A percentile compares a stretch with the other conserved stretches of the same genome.
Conservation (phyloP, 1,139 yeast species). For the Saccharomyces hybrid region DNA sequence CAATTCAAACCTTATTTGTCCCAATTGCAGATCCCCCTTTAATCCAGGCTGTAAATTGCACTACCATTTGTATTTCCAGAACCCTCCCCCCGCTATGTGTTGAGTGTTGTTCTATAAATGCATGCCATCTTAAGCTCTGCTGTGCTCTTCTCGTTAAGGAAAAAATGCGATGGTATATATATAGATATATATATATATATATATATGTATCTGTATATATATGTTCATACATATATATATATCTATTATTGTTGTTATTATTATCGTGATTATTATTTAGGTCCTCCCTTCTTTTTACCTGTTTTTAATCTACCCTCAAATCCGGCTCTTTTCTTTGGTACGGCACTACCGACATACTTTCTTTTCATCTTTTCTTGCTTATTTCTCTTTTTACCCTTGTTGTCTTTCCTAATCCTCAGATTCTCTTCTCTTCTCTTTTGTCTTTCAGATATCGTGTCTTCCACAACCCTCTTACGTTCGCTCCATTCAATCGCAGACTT, state of each 20-base stretch:
- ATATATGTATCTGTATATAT: background rate
- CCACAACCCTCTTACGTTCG: constrained; percentile 74
- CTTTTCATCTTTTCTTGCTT: constrained; percentile 58
- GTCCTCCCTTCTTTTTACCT: constrained; percentile 16
- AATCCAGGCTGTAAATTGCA: constrained; percentile 30
- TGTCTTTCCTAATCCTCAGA: constrained; percentile 69
- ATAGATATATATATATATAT: background rate
- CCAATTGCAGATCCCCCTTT: constrained; percentile 18
- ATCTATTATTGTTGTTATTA: background rate
- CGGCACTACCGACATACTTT: constrained; percentile 47
- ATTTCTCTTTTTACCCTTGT: constrained; percentile 65
- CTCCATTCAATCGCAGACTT: constrained; percentile 81
- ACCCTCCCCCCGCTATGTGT: background rate
- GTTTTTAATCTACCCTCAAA: constrained; percentile 38
- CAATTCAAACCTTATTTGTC: constrained; percentile 13
- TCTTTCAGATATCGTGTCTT: constrained; percentile 64
- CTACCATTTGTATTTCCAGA: constrained; percentile 25
- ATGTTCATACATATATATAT: background rate
- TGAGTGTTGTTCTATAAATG: background rate
- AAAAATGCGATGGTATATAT: background rate
- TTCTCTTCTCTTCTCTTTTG: constrained; percentile 86
- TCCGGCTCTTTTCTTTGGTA: constrained; percentile 39
- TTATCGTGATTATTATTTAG: constrained; percentile 7
- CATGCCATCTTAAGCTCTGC: background rate
- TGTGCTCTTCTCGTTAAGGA: background rate